These are phyloP conservation scores for Cyclanthera cordifolia DNA, from an alignment of 306 rosid species.

Conservation along the genomic window DNA sequence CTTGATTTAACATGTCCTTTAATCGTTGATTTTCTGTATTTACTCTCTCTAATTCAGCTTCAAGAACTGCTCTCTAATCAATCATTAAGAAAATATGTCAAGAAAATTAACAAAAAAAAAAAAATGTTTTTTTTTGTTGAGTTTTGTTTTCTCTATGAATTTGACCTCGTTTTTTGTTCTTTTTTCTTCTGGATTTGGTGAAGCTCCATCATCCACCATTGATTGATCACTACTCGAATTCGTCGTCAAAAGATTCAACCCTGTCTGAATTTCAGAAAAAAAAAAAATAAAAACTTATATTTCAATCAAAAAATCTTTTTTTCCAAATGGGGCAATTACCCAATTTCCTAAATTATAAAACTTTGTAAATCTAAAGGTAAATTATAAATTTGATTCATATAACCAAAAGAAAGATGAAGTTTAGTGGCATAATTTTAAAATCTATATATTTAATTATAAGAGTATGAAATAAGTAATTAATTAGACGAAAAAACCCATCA, in stretches of 20 bases:
- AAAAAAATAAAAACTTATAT: neutral
- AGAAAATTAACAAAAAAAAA: neutral
- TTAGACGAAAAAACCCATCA: too few relatives aligned
- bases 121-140: too few relatives aligned
- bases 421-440: too few relatives aligned
- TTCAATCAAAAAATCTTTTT: neutral
- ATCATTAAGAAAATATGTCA: neutral
- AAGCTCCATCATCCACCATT: conserved; percentile 35
- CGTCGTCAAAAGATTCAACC: conserved; percentile 59
- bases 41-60: conserved; percentile 39
- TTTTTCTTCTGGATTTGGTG: conserved; percentile 30
- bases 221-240: conserved; percentile 51
- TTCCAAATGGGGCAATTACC: neutral
- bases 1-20: conserved; percentile 31
- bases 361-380: too few relatives aligned
- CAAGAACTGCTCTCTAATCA: conserved; percentile 35
- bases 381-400: too few relatives aligned
- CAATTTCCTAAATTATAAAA: too few relatives aligned
- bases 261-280: conserved; percentile 33
- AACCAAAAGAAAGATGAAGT: too few relatives aligned
- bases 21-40: conserved; percentile 48
- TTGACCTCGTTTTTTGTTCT: conserved; percentile 42
- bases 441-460: too few relatives aligned
- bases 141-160: neutral
- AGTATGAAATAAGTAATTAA: too few relatives aligned